Base-by-base conservation (phyloP, 192 early-diverging fungal species). In the Nowakowskiella sp. region DNA sequence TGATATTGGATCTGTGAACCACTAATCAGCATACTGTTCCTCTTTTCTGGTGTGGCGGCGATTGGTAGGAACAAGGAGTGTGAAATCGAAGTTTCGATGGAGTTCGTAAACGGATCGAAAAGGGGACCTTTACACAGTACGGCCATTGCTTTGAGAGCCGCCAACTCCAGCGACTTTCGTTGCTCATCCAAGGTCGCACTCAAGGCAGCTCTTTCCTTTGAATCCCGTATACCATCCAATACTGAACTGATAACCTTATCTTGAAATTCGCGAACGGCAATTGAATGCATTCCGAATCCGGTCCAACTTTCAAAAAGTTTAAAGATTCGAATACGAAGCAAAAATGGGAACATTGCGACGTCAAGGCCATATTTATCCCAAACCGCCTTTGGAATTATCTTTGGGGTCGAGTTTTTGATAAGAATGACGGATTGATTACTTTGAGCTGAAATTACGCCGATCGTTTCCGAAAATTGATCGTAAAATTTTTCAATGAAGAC, bases 301-400 rank as follows among this genome's bases (percentile, higher is more conserved):
- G 91, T 90, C 95, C 95, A 99, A 21, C 84, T 74, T 65, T 93
- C 91, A 72, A 94, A 87, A 42, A 94, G 67, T 48, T 74, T 71
- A 67, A 92, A 99, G 29, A 94, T 50, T 1, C 70, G 73, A 10
- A 78, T 62, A 31, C 95, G 76, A 0, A 82, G 74, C 47, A 92
- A 87, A 65, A 86, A 87, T 0, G 90, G 75, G 53, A 97, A n/a
- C n/a, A n/a, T n/a, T n/a, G n/a, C n/a, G 84, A 55, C 76, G 51
- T 59, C 58, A 58, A 57, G 19, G 34, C 23, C 22, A 62, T 31
- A 22, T 62, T 22, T 23, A 26, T 31, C 21, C 27, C n/a, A n/a
- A n/a, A n/a, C n/a, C n/a, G n/a, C n/a, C 30, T 27, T 66, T 0
- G 29, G 3, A 29, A 23, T 27, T 53, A 9, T 13, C 49, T 44